Conservation (phyloP, 352 stramenopile genomes). For the Phytophthora podocarpi region DNA sequence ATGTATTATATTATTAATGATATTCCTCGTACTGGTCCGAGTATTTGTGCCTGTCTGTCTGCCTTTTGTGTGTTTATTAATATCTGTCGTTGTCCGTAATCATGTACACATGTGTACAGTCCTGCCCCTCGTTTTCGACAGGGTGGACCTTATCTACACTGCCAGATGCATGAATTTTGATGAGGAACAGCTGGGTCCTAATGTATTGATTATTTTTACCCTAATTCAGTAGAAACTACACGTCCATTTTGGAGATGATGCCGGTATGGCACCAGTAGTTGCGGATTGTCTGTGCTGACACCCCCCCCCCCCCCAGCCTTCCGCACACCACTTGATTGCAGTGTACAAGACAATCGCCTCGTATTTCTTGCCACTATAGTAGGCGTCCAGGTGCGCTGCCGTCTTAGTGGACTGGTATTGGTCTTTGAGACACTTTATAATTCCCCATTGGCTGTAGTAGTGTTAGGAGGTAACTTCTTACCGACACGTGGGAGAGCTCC, state of each 20-base stretch:
- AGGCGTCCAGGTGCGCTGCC: conserved; percentile 5
- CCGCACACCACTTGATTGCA: conserved; percentile 14
- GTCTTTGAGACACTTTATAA: conserved; percentile 29
- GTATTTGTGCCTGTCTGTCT: too few relatives aligned
- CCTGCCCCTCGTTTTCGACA: too few relatives aligned
- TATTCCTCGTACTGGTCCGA: too few relatives aligned
- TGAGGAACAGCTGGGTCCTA: too few relatives aligned
- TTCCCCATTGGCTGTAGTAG: conserved; percentile 27
- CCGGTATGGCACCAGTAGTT: conserved; percentile 26
- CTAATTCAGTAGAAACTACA: conserved; percentile 9
- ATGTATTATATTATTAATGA: too few relatives aligned
- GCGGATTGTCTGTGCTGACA: conserved; percentile 5
- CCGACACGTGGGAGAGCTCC: too few relatives aligned
- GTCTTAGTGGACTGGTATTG: conserved; percentile 8
- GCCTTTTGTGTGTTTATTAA: too few relatives aligned
- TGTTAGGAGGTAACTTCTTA: conserved; percentile 25
- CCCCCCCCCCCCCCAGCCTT: conserved; percentile 7
- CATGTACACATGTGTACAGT: too few relatives aligned
- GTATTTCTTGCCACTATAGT: conserved; percentile 3
- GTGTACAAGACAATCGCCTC: conserved; percentile 6
- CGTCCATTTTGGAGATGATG: conserved; percentile 14
- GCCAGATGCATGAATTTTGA: too few relatives aligned
- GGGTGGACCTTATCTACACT: too few relatives aligned
- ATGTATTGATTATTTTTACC: too few relatives aligned
- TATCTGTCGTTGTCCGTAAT: too few relatives aligned